These are phyloP conservation scores for Mrakia gelida DNA, from an alignment of 768 basidiomycete genomes.

Conservation along the genomic window DNA sequence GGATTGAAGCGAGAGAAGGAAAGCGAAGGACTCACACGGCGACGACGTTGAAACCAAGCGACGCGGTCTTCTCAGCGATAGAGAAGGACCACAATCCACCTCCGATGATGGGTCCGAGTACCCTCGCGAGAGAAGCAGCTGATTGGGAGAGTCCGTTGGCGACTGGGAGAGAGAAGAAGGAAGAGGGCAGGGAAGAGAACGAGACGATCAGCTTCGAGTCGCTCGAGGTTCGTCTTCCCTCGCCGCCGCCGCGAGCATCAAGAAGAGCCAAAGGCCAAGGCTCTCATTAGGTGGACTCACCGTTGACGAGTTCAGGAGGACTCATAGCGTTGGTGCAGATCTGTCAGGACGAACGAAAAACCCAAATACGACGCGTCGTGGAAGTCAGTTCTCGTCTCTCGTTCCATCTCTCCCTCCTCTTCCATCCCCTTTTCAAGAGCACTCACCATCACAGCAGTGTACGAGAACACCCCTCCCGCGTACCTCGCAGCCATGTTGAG, in stretches of 20 bases:
- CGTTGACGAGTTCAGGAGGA: conserved; percentile 18
- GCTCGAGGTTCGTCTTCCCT: too few relatives aligned
- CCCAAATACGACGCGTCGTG: neutral
- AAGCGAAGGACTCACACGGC: conserved; percentile 7
- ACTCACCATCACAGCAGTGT: conserved; percentile 72
- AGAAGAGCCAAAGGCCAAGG: neutral
- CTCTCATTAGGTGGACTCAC: neutral
- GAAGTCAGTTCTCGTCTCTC: neutral
- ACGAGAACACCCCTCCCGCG: conserved; percentile 31
- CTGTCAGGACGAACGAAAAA: neutral
- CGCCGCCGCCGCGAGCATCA: too few relatives aligned
- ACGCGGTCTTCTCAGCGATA: conserved; percentile 4
- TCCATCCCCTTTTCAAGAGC: neutral
- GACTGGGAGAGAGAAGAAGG: neutral
- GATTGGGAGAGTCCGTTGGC: conserved; percentile 96
- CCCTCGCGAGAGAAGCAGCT: conserved; percentile 86
- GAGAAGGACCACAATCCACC: conserved; percentile 28
- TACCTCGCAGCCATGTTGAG: conserved; percentile 69
- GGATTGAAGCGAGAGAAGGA: neutral
- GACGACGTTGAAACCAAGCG: conserved; percentile 21
- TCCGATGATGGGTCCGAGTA: conserved; percentile 61
- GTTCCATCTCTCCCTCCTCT: neutral
- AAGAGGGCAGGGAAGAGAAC: conserved; percentile 60
- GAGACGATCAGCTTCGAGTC: conserved; percentile 14
- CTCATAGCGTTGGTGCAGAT: conserved; percentile 16